Evolutionary conservation across 106 monocot genomes (phyloP).

Genomic region (Apostasia shenzhenica): DNA sequence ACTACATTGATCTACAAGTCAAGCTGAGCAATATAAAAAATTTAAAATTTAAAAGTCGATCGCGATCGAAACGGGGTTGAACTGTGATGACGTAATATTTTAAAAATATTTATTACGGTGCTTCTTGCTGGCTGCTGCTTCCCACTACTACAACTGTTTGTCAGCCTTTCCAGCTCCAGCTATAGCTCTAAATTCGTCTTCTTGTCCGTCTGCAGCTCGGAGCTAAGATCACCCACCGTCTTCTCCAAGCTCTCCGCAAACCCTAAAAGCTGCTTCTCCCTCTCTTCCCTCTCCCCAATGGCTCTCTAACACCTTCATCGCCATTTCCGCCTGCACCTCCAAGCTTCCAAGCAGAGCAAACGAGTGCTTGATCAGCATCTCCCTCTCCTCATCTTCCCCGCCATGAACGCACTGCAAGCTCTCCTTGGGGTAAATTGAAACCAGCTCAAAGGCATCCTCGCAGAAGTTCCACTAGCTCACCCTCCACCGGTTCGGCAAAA

Average conservation of each 20-base stretch:
- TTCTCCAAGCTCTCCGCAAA: conserved; percentile 36
- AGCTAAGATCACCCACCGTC: conserved; percentile 42
- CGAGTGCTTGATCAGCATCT: conserved; percentile 3
- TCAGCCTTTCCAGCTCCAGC: conserved; percentile 23
- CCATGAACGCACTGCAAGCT: conserved; percentile 1
- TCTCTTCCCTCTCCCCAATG: conserved; percentile 15
- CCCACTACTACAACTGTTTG: background rate
- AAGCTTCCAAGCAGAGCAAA: conserved; percentile 48
- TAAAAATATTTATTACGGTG: too few species aligned
- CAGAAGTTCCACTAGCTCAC: conserved; percentile 63
- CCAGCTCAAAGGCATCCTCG: conserved; percentile 40
- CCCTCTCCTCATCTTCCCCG: background rate
- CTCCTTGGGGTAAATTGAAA: conserved; percentile 28
- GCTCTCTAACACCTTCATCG: conserved; percentile 39
- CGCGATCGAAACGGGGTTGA: too few species aligned
- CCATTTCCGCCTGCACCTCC: conserved; percentile 53
- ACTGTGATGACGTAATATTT: too few species aligned
- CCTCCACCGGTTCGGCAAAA: conserved; percentile 24
- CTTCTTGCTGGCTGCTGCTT: background rate
- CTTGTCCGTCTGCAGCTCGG: conserved; percentile 39
- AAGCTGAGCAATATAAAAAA: too few species aligned
- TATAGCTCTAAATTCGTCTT: conserved; percentile 39
- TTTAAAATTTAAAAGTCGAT: too few species aligned
- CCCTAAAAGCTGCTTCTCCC: conserved; percentile 30
- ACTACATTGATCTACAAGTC: too few species aligned